These are phyloP conservation scores for Cutaneotrichosporon sp. DNA, from an alignment of 1,284 basidiomycete species.

Conservation along the genomic window DNA sequence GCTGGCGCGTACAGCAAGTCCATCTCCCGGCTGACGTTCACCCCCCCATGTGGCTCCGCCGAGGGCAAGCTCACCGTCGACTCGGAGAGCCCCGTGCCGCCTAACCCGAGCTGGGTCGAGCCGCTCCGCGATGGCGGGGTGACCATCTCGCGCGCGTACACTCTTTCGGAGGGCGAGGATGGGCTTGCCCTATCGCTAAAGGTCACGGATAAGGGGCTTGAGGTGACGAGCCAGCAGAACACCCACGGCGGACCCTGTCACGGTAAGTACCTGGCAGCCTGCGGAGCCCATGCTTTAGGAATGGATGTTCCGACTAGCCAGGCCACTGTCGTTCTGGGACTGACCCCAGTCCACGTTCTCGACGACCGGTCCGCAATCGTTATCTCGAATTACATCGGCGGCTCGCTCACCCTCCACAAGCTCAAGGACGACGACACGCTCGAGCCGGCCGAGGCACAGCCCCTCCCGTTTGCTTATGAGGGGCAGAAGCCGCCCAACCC, in stretches of 20 bases:
- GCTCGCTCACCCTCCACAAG: constrained; percentile 33
- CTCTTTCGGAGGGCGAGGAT: constrained; percentile 37
- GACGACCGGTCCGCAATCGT: constrained; percentile 43
- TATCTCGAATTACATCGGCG: constrained; percentile 4
- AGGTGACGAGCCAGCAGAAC: constrained; percentile 28
- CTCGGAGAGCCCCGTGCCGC: constrained; percentile 6
- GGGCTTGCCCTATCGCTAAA: constrained; percentile 25
- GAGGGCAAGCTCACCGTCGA: background rate
- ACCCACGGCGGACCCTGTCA: constrained; percentile 38
- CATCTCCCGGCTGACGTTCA: constrained; percentile 33
- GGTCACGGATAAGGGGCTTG: constrained; percentile 26
- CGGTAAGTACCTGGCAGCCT: constrained; percentile 25
- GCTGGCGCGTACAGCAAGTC: constrained; percentile 36
- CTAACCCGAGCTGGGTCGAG: constrained; percentile 38
- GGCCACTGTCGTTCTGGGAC: no score
- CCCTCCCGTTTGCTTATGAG: constrained; percentile 34
- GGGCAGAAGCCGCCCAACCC: constrained; percentile 30
- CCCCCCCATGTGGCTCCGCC: constrained; percentile 12
- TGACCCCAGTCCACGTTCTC: constrained; percentile 31
- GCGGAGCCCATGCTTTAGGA: no score
- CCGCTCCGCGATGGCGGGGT: background rate
- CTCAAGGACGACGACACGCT: constrained; percentile 26
- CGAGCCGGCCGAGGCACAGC: constrained; percentile 23
- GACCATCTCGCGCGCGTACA: constrained; percentile 23
- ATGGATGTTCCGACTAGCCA: no score